Evolutionary conservation across 2,329 filamentous ascomycete genomes (phyloP).

Genomic region (Aspergillus phoenicis): DNA sequence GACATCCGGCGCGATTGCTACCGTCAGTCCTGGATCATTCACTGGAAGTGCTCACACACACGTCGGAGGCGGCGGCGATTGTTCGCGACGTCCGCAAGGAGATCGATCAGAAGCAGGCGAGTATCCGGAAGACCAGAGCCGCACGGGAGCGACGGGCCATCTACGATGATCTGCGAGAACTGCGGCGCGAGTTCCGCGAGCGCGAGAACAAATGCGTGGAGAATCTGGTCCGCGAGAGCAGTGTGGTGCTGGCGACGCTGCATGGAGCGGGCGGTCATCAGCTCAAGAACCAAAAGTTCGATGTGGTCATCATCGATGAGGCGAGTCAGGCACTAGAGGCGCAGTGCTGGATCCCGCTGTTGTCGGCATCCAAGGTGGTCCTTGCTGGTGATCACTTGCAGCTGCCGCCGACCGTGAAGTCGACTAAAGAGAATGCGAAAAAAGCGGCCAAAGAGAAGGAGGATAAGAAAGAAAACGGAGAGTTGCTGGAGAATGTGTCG

Average conservation of each 20-base stretch:
- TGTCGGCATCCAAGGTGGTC: conserved; percentile 79
- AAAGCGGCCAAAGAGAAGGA: conserved; percentile 50
- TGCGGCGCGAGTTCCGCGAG: conserved; percentile 85
- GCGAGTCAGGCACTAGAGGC: conserved; percentile 94
- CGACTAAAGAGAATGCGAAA: conserved; percentile 50
- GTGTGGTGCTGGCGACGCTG: conserved; percentile 87
- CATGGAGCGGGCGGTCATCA: conserved; percentile 90
- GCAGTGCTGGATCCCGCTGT: conserved; percentile 91
- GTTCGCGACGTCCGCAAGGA: conserved; percentile 88
- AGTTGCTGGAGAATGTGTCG: conserved; percentile 54
- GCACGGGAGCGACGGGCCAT: conserved; percentile 78
- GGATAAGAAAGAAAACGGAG: conserved; percentile 38
- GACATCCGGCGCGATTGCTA: conserved; percentile 87
- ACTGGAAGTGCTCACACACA: conserved; percentile 85
- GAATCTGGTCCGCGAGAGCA: conserved; percentile 73
- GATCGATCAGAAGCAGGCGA: conserved; percentile 89
- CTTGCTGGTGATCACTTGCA: conserved; percentile 94
- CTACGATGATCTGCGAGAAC: conserved; percentile 79
- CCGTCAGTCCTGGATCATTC: conserved; percentile 88
- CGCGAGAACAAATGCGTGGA: conserved; percentile 80
- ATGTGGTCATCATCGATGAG: conserved; percentile 94
- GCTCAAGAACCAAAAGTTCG: conserved; percentile 76
- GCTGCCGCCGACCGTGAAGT: conserved; percentile 92
- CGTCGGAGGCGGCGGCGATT: conserved; percentile 84
- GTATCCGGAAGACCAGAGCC: conserved; percentile 81